Percentiles rank a stretch among this genome's conserved stretches.
phyloP scores from a whole-genome alignment of 2,329 filamentous ascomycete genomes.

The Paracorniculantispora psalliotae region DNA sequence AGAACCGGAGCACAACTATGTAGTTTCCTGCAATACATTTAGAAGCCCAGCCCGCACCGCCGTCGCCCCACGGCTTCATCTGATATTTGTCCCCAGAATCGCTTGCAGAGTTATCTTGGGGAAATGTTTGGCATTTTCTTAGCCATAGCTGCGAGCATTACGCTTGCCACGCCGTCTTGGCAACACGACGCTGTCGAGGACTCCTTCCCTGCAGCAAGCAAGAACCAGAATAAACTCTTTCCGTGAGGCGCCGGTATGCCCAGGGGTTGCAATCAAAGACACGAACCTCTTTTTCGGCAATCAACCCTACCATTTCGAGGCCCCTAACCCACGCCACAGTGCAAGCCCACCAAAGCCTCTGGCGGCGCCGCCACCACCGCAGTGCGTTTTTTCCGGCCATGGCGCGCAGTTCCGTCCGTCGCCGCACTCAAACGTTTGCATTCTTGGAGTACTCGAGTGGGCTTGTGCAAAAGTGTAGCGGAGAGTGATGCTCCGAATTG shows the following conservation, averaged over 20 bases:
- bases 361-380: slow-evolving; percentile 1
- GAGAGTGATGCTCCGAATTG: slow-evolving; percentile 5
- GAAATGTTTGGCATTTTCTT: too few species aligned
- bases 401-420: neutral
- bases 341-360: neutral
- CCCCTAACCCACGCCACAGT: slow-evolving; percentile 6
- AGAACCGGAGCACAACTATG: too few species aligned
- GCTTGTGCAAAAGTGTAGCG: neutral
- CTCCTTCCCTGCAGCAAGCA: too few species aligned
- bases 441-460: neutral
- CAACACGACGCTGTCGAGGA: too few species aligned
- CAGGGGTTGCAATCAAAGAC: slow-evolving; percentile 7
- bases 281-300: neutral
- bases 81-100: too few species aligned
- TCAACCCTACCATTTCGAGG: neutral
- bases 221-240: neutral
- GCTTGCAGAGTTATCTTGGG: too few species aligned
- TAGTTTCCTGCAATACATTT: too few species aligned
- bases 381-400: neutral
- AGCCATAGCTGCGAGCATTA: too few species aligned
- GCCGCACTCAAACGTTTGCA: neutral
- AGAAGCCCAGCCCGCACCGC: too few species aligned
- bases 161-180: too few species aligned
- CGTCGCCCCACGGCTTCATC: too few species aligned
- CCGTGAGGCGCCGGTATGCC: neutral